Evolutionary conservation across 495 filamentous ascomycete species (phyloP).

Genomic region (Penicillium diatomitis): DNA sequence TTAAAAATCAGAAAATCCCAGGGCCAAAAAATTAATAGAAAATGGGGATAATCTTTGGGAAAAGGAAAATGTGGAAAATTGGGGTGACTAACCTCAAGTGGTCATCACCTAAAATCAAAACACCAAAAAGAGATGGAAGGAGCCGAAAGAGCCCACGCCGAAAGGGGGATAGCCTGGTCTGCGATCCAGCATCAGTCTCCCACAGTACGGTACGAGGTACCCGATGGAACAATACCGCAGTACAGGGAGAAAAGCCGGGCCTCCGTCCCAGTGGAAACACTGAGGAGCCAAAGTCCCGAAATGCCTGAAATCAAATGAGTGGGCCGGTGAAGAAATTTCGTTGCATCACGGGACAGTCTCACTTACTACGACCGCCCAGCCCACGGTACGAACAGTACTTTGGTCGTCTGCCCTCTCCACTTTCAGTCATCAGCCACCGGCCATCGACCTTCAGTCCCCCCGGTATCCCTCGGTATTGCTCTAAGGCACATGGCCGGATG

Average conservation of each 20-base stretch:
- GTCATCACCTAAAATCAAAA: too few relatives aligned
- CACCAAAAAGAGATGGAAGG: too few relatives aligned
- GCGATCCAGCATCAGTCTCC: too few relatives aligned
- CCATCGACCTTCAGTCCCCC: slow-evolving; percentile 3
- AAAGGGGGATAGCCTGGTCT: too few relatives aligned
- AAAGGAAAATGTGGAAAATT: slow-evolving; percentile 2
- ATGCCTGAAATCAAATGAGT: slow-evolving; percentile 1
- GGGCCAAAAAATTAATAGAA: too few relatives aligned
- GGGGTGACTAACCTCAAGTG: too few relatives aligned
- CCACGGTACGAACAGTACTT: slow-evolving; percentile 9
- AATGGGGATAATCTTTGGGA: background rate
- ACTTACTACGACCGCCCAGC: background rate
- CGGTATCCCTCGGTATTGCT: slow-evolving; percentile 2
- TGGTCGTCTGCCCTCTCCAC: background rate
- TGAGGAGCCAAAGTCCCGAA: slow-evolving; percentile 16
- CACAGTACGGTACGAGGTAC: background rate
- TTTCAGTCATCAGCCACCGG: background rate
- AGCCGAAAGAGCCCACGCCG: too few relatives aligned
- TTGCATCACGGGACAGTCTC: slow-evolving; percentile 18
- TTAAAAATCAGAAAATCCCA: slow-evolving; percentile 7
- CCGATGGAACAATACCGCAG: slow-evolving; percentile 18
- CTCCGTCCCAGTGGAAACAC: slow-evolving; percentile 3
- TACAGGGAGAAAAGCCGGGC: slow-evolving; percentile 11
- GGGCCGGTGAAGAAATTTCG: slow-evolving; percentile 17
- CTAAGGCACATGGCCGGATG: background rate